These are phyloP conservation scores for Fusarium newnesense DNA, from an alignment of 2,329 filamentous ascomycete species.

Conservation along the genomic window DNA sequence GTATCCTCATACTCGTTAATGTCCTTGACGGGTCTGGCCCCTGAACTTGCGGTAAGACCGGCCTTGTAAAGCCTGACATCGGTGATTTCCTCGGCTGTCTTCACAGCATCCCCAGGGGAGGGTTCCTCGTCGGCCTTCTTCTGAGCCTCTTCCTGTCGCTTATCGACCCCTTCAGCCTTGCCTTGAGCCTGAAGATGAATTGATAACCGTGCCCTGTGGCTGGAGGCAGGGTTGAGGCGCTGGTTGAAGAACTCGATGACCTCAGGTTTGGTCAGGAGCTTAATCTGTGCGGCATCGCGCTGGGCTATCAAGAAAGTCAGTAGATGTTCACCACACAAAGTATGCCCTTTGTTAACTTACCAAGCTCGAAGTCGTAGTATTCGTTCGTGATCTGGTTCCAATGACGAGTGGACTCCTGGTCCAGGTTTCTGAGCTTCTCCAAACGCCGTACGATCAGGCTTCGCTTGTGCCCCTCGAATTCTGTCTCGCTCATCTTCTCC, in stretches of 20 bases:
- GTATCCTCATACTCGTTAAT: conserved; percentile 87
- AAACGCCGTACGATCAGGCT: conserved; percentile 87
- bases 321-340: neutral
- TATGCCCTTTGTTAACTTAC: conserved; percentile 60
- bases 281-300: conserved; percentile 79
- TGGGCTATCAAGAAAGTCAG: conserved; percentile 63
- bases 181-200: conserved; percentile 85
- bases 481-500: conserved; percentile 79
- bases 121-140: conserved; percentile 48
- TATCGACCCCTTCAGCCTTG: conserved; percentile 56
- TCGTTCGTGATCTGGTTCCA: conserved; percentile 89
- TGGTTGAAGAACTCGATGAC: conserved; percentile 82
- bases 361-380: conserved; percentile 88
- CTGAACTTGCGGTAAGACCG: conserved; percentile 75
- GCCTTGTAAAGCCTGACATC: conserved; percentile 87
- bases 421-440: conserved; percentile 92
- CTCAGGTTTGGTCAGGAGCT: conserved; percentile 79
- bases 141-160: conserved; percentile 58
- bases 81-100: conserved; percentile 69
- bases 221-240: conserved; percentile 80
- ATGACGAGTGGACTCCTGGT: conserved; percentile 83
- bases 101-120: conserved; percentile 50
- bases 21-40: conserved; percentile 77
- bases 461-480: conserved; percentile 91
- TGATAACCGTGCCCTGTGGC: conserved; percentile 80